A percentile compares a stretch with the other conserved stretches of the same genome.
Conservation (phyloP, 2,329 filamentous ascomycete species). For the Monilinia fructigena region DNA sequence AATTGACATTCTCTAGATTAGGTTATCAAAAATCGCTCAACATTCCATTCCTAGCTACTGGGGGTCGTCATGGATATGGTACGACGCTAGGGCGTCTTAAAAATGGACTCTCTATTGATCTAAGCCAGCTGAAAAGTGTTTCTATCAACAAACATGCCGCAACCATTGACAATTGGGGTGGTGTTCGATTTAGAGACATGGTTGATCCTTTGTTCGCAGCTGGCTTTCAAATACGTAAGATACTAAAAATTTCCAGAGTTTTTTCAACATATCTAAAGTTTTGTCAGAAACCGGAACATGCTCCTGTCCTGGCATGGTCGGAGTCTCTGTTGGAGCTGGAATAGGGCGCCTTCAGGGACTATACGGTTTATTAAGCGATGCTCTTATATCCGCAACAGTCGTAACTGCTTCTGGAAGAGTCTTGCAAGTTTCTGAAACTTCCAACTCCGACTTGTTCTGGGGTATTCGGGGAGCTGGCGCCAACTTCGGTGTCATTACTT, state of each 20-base stretch:
- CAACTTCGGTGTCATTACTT: background rate
- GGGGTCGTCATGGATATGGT: slow-evolving; percentile 41
- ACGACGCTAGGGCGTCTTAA: slow-evolving; percentile 34
- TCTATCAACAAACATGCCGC: slow-evolving; percentile 30
- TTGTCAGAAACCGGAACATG: background rate
- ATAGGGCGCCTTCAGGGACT: background rate
- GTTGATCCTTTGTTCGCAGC: slow-evolving; percentile 8
- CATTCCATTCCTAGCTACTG: slow-evolving; percentile 41
- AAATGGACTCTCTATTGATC: slow-evolving; percentile 40
- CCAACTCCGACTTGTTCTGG: background rate
- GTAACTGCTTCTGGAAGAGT: background rate
- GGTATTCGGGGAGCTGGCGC: background rate
- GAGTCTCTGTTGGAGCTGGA: background rate
- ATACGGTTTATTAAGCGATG: background rate
- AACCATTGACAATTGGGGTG: slow-evolving; percentile 28
- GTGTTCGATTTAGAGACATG: background rate
- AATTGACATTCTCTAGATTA: no score
- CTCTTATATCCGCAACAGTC: background rate
- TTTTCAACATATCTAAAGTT: no score
- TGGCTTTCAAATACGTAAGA: slow-evolving; percentile 11
- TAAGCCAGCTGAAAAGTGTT: slow-evolving; percentile 38
- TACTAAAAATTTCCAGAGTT: background rate
- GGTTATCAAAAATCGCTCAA: no score
- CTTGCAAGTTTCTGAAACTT: background rate
- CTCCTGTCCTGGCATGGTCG: slow-evolving; percentile 19